phyloP scores from a whole-genome alignment of 257 asterid genomes.

The Gentiana macrophylla region DNA sequence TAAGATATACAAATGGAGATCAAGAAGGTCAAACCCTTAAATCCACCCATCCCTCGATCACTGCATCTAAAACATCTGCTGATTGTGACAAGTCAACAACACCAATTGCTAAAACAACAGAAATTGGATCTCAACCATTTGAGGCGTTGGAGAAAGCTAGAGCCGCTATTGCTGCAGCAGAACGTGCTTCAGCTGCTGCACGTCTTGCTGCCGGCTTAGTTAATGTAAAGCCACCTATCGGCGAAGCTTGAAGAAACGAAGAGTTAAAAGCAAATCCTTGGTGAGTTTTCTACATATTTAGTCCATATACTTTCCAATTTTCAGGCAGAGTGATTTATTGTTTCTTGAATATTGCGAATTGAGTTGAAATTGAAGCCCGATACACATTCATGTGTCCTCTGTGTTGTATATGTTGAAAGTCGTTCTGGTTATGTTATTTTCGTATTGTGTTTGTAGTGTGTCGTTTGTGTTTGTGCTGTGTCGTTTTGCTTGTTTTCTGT shows the following conservation, averaged over 20 bases:
- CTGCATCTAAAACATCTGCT: slow-evolving; percentile 16
- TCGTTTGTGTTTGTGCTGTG: too few species aligned
- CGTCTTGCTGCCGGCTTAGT: slow-evolving; percentile 78
- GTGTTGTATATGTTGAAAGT: too few species aligned
- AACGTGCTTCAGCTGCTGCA: slow-evolving; percentile 92
- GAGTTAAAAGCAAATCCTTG: slow-evolving; percentile 7
- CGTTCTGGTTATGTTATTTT: too few species aligned
- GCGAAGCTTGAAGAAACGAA: slow-evolving; percentile 25
- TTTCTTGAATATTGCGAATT: too few species aligned
- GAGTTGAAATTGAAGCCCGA: too few species aligned
- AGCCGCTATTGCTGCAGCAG: slow-evolving; percentile 77
- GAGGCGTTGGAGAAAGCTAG: slow-evolving; percentile 64
- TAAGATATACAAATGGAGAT: slow-evolving; percentile 19
- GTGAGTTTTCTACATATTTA: background rate
- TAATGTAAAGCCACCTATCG: slow-evolving; percentile 23
- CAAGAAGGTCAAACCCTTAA: slow-evolving; percentile 8
- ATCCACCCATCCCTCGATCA: slow-evolving; percentile 20
- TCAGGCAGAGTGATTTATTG: too few species aligned
- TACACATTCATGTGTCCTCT: too few species aligned
- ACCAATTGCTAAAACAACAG: slow-evolving; percentile 13
- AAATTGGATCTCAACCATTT: slow-evolving; percentile 22
- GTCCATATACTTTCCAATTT: too few species aligned
- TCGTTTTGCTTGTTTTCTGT: too few species aligned
- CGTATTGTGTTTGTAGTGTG: too few species aligned
- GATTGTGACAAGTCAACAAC: slow-evolving; percentile 18